Evolutionary conservation across 495 filamentous ascomycete genomes (phyloP).

Genomic region (Poronia punctata): DNA sequence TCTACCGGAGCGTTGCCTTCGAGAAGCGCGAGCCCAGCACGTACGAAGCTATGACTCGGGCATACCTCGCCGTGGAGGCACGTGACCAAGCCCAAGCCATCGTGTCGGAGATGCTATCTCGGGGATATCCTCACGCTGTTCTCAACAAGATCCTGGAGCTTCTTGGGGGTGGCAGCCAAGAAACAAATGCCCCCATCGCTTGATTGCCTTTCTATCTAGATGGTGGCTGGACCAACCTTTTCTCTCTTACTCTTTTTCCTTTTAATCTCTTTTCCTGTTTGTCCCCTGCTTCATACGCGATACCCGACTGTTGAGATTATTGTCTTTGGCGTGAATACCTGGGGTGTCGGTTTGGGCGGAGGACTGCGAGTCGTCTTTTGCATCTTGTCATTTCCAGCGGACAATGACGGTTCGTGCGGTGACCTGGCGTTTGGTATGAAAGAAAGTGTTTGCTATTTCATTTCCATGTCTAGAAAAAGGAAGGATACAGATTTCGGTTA

Average conservation of each 20-base stretch:
- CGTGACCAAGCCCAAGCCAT: slow-evolving; percentile 63
- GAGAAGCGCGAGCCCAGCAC: slow-evolving; percentile 89
- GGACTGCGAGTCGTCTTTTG: slow-evolving; percentile 11
- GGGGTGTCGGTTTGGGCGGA: slow-evolving; percentile 22
- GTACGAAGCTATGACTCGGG: slow-evolving; percentile 98
- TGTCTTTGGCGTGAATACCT: slow-evolving; percentile 10
- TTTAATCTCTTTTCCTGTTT: slow-evolving; percentile 19
- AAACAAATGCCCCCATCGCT: slow-evolving; percentile 15
- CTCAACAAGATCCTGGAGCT: slow-evolving; percentile 87
- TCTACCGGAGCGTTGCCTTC: slow-evolving; percentile 68
- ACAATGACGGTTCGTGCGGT: slow-evolving; percentile 6
- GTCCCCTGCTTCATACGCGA: slow-evolving; percentile 29
- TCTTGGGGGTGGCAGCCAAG: slow-evolving; percentile 55
- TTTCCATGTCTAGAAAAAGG: too few species aligned
- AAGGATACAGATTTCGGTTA: too few species aligned
- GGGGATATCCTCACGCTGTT: slow-evolving; percentile 88
- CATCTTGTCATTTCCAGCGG: neutral
- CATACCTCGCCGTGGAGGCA: slow-evolving; percentile 78
- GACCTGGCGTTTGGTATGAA: slow-evolving; percentile 20
- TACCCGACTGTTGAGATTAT: slow-evolving; percentile 28
- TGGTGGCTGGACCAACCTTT: neutral
- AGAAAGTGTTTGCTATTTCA: slow-evolving; percentile 15
- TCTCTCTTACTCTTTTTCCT: slow-evolving; percentile 7
- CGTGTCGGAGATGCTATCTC: slow-evolving; percentile 82
- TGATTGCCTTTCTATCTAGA: slow-evolving; percentile 5